Evolutionary conservation across 2,329 filamentous ascomycete species (phyloP).

Genomic region (Colletotrichum tropicale): DNA sequence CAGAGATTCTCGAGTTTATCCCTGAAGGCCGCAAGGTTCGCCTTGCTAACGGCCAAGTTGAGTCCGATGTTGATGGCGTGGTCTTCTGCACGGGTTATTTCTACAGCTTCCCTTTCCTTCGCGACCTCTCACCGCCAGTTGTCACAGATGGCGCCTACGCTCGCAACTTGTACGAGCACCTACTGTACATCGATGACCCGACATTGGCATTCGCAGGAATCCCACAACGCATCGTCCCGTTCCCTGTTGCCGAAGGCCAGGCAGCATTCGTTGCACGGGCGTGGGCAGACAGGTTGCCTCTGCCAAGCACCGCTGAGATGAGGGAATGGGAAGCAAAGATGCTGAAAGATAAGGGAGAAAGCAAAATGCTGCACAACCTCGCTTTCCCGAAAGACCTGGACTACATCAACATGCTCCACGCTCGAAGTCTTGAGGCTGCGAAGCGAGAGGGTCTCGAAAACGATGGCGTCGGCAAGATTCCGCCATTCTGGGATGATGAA

Average conservation of each 20-base stretch:
- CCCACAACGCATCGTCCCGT: constrained; percentile 73
- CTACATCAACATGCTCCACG: constrained; percentile 63
- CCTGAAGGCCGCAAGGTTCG: constrained; percentile 51
- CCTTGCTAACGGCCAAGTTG: constrained; percentile 69
- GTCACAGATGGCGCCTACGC: constrained; percentile 66
- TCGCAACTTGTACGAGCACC: constrained; percentile 67
- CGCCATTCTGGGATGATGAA: constrained; percentile 44
- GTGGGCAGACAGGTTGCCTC: constrained; percentile 63
- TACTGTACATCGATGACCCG: constrained; percentile 69
- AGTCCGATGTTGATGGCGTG: constrained; percentile 73
- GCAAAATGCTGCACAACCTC: constrained; percentile 44
- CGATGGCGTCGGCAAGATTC: constrained; percentile 38
- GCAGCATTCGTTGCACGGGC: constrained; percentile 69
- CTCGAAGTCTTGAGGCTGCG: constrained; percentile 47
- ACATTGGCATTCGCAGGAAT: constrained; percentile 71
- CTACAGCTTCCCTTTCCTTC: constrained; percentile 79
- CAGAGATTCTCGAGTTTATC: constrained; percentile 52
- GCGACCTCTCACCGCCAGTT: constrained; percentile 47
- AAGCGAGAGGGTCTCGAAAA: constrained; percentile 34
- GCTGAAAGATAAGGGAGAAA: constrained; percentile 53
- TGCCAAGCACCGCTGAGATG: constrained; percentile 65
- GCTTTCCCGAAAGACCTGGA: constrained; percentile 58
- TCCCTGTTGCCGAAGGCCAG: constrained; percentile 73
- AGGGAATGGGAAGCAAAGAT: constrained; percentile 60
- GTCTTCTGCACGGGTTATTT: constrained; percentile 92